phyloP scores from a whole-genome alignment of 768 basidiomycete species.

The Hygrocybe coccinea region DNA sequence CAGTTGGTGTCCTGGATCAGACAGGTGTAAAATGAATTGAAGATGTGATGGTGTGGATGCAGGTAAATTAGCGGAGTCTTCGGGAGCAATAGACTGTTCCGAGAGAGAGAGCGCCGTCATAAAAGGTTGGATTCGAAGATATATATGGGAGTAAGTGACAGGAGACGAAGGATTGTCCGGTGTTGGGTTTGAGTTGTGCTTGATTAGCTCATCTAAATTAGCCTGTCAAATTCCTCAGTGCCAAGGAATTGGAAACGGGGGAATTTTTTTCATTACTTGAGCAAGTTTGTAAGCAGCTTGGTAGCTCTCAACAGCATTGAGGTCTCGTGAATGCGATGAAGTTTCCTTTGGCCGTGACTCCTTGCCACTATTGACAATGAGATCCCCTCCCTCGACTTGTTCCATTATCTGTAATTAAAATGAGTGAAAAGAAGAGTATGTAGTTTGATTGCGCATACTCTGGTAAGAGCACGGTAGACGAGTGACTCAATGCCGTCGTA shows the following conservation, averaged over 20 bases:
- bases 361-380: constrained; percentile 79
- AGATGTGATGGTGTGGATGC: constrained; percentile 46
- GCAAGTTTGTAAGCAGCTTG: constrained; percentile 80
- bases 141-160: constrained; percentile 84
- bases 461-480: constrained; percentile 81
- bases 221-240: constrained; percentile 43
- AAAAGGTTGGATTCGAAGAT: constrained; percentile 90
- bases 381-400: constrained; percentile 89
- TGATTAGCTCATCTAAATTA: constrained; percentile 70
- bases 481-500: constrained; percentile 93
- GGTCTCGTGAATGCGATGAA: constrained; percentile 50
- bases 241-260: constrained; percentile 7
- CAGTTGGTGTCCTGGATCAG: constrained; percentile 77
- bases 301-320: constrained; percentile 81
- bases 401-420: constrained; percentile 66
- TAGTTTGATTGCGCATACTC: constrained; percentile 43
- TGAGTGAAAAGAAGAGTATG: constrained; percentile 4
- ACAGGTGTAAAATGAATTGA: constrained; percentile 65
- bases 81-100: constrained; percentile 17
- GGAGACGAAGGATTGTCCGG: constrained; percentile 39
- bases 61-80: constrained; percentile 33
- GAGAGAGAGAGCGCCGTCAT: constrained; percentile 51
- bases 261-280: constrained; percentile 47
- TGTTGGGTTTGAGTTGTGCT: constrained; percentile 46
- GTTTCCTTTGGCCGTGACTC: constrained; percentile 67